These are phyloP conservation scores for Knoxia roxburghii DNA, from an alignment of 257 asterid species.

Conservation along the genomic window DNA sequence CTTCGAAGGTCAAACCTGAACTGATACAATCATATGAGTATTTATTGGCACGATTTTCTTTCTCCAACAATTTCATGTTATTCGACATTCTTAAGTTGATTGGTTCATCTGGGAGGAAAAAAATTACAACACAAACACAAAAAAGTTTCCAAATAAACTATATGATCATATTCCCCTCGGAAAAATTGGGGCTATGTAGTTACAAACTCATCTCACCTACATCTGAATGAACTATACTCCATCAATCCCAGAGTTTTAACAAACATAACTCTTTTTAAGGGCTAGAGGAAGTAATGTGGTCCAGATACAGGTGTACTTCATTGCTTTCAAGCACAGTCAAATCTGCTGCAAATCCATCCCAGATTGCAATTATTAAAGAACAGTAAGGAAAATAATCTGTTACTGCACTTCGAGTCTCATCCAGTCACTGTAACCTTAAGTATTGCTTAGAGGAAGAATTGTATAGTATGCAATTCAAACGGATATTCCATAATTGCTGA, in stretches of 20 bases:
- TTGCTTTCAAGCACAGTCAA: background rate
- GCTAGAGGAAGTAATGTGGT: background rate
- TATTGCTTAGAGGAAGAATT: background rate
- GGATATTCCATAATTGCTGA: slow-evolving; percentile 84
- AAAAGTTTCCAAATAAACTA: background rate
- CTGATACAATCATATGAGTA: too few species aligned
- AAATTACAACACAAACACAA: too few species aligned
- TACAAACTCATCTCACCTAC: background rate
- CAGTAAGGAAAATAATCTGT: background rate
- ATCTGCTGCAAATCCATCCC: background rate
- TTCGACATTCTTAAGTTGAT: too few species aligned
- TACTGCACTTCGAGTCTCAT: background rate
- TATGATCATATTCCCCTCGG: background rate
- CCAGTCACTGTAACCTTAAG: background rate
- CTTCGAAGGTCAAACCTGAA: too few species aligned
- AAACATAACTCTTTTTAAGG: too few species aligned
- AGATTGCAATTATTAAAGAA: slow-evolving; percentile 6
- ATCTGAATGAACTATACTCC: too few species aligned
- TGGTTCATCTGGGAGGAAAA: too few species aligned
- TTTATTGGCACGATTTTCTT: too few species aligned
- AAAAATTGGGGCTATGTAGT: background rate
- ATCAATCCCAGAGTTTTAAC: too few species aligned
- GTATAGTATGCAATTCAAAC: slow-evolving; percentile 33
- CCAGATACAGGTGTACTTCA: background rate
- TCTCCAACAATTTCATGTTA: too few species aligned